These are phyloP conservation scores for Chionographis japonica DNA, from an alignment of 106 monocot species.

Conservation along the genomic window DNA sequence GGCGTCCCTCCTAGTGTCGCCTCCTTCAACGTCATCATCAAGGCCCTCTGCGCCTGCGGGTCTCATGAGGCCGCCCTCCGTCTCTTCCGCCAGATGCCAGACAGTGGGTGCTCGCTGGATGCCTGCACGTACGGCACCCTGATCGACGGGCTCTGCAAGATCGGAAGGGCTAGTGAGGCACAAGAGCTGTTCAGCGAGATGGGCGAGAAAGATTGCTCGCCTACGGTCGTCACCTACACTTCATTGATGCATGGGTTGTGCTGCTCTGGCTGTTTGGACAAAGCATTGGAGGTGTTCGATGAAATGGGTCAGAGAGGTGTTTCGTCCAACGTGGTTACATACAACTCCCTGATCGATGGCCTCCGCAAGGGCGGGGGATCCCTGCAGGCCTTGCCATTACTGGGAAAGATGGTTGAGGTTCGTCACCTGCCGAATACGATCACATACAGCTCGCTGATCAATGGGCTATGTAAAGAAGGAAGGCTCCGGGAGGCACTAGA, in stretches of 20 bases:
- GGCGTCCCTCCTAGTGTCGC: conserved; percentile 36
- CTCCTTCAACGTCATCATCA: conserved; percentile 70
- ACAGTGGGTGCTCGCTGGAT: conserved; percentile 34
- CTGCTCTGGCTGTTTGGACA: conserved; percentile 15
- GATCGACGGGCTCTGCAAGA: conserved; percentile 66
- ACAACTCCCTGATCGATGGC: conserved; percentile 70
- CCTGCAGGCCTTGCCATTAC: conserved; percentile 30
- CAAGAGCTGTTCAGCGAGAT: conserved; percentile 58
- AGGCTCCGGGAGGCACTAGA: conserved; percentile 39
- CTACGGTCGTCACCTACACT: conserved; percentile 69
- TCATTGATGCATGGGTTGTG: conserved; percentile 56
- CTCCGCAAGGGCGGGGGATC: conserved; percentile 58
- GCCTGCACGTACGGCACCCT: conserved; percentile 61
- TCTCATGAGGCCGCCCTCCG: conserved; percentile 33
- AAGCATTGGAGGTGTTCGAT: conserved; percentile 50
- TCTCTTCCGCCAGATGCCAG: conserved; percentile 44
- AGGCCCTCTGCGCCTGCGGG: conserved; percentile 48
- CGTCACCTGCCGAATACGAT: conserved; percentile 42
- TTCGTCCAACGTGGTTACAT: conserved; percentile 68
- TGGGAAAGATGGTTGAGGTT: conserved; percentile 53
- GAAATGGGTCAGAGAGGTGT: conserved; percentile 50
- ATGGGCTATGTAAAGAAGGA: conserved; percentile 60
- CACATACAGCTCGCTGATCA: conserved; percentile 54
- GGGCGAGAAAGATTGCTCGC: conserved; percentile 19
- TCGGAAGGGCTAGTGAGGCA: conserved; percentile 38